Base-by-base conservation (phyloP, 345 rosid species). In the Pseudoturritis turrita region DNA sequence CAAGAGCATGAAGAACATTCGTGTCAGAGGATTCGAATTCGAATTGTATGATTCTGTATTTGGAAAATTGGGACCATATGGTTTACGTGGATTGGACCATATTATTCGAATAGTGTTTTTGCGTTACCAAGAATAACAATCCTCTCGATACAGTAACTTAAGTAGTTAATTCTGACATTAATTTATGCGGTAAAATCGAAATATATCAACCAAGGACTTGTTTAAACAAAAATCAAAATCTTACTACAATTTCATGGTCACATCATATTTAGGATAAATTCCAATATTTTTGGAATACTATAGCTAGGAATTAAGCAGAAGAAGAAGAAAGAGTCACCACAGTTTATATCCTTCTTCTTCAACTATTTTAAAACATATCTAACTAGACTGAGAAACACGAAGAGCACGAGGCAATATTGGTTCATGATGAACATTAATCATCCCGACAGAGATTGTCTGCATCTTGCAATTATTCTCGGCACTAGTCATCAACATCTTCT, bases 341-440 rank as follows among this genome's bases (percentile, higher is more conserved):
- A 52, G 37, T 26, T 53, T 26, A 31, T 26, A 51, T 22, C 53
- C 8, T 25, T 54, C 60, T 25, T 65, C 69, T 44, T 19, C 25
- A 19, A 31, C 28, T 46, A 33, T 19, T 5, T 35, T 1, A 23
- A 33, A 44, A 47, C n/a, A 26, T 43, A 40, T 14, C 35, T 73
- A 65, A 57, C 72, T 33, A 58, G 71, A 65, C 65, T 73, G 78
- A 36, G 74, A 69, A 18, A 75, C 50, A 33, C 37, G 70, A 54
- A 75, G 64, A 36, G 79, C 75, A 60, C 52, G 65, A 54, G 79
- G 75, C 62, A 76, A 8, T 8, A 68, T 63, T 25, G 74, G 70
- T 28, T 75, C 73, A 60, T 51, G 62, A 28, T 46, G 73, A 65
- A 22, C 71, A 35, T 31, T 62, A 62, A 72, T 44, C 65, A 72